These are phyloP conservation scores for Chenopodium suecicum DNA, from an alignment of 148 eudicot species.

Conservation along the genomic window DNA sequence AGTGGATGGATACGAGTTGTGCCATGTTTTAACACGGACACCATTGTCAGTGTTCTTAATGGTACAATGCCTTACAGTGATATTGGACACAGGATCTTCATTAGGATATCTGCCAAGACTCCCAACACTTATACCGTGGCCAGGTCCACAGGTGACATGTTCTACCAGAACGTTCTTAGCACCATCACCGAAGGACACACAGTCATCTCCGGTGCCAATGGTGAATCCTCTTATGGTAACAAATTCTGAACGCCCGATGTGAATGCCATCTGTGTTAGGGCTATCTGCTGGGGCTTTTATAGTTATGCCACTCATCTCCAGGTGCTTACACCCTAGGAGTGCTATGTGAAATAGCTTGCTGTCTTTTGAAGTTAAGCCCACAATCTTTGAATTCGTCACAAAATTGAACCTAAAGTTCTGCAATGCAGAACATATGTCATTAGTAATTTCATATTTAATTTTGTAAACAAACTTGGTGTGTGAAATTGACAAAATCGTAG, in stretches of 20 bases:
- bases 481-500: no score
- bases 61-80: conserved; percentile 45
- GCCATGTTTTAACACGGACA: conserved; percentile 60
- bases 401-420: conserved; percentile 54
- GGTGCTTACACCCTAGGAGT: conserved; percentile 35
- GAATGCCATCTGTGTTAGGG: conserved; percentile 72
- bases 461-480: no score
- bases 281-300: conserved; percentile 47
- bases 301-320: conserved; percentile 32
- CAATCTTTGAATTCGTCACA: conserved; percentile 39
- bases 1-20: conserved; percentile 29
- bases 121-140: conserved; percentile 66
- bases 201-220: conserved; percentile 64
- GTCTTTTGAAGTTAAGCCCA: conserved; percentile 39
- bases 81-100: neutral
- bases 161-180: conserved; percentile 35
- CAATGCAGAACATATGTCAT: neutral
- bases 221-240: conserved; percentile 30
- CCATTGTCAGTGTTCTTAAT: conserved; percentile 47
- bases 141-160: conserved; percentile 57
- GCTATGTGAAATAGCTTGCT: conserved; percentile 62
- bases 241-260: conserved; percentile 44
- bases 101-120: conserved; percentile 30
- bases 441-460: neutral
- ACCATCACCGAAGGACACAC: conserved; percentile 68